Conservation (phyloP, 805 yeast genomes). For the Candida sphagnicola region DNA sequence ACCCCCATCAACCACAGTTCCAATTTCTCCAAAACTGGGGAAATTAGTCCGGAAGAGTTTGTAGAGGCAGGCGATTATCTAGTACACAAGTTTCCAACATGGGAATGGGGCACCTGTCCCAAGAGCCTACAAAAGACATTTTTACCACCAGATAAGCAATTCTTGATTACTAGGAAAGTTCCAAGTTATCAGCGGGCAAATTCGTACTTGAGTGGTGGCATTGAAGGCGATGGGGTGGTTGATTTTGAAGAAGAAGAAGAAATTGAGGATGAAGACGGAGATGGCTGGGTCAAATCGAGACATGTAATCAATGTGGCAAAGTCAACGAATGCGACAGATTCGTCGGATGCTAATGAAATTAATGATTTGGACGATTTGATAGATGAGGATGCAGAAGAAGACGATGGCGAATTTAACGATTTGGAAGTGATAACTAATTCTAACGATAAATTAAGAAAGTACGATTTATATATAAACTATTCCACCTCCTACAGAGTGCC, state of each 20-base stretch:
- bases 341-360: conserved; percentile 6
- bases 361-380: conserved; percentile 46
- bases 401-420: conserved; percentile 28
- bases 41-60: conserved; percentile 94
- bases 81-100: conserved; percentile 89
- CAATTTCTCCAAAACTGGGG: conserved; percentile 81
- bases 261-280: conserved; percentile 37
- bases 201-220: conserved; percentile 43
- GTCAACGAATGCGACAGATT: conserved; percentile 13
- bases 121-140: conserved; percentile 50
- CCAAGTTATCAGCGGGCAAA: conserved; percentile 78
- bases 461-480: conserved; percentile 87
- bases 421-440: conserved; percentile 25
- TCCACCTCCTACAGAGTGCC: conserved; percentile 96
- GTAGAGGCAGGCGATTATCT: conserved; percentile 92
- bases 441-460: conserved; percentile 51
- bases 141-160: conserved; percentile 84
- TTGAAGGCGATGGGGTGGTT: conserved; percentile 28
- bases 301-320: conserved; percentile 4
- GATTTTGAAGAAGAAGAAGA: conserved; percentile 47
- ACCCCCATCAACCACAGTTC: conserved; percentile 90
- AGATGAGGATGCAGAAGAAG: conserved; percentile 28
- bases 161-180: conserved; percentile 81
- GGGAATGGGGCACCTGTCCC: conserved; percentile 71
- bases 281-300: conserved; percentile 53